Evolutionary conservation across 2,329 filamentous ascomycete species (phyloP), one percentile per base, ranked within the genome.

Genomic region (Alternaria alternata): DNA sequence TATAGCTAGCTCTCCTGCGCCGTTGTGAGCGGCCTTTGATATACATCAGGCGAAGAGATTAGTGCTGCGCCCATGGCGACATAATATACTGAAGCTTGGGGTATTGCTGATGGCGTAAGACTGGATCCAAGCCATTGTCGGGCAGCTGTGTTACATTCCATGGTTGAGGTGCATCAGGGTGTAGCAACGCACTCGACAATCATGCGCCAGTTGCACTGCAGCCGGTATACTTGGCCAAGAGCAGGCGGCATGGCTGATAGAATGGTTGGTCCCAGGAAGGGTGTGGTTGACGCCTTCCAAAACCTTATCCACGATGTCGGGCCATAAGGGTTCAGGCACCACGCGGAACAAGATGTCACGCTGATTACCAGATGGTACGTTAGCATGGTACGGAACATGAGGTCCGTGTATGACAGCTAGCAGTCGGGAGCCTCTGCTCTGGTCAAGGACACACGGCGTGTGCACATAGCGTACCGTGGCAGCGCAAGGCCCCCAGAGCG

Each of bases 301-400:
- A 77, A 73, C 73, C 72, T 77, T 75, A 76, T 73, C 75, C 75
- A 73, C 66, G 59, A 61, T 39, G 26, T 62, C 63, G 75, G 74
- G 74, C 69, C 74, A 70, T 54, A 67, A 65, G 62, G 59, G 63
- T 63, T 68, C 68, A 72, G 71, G 73, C 68, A 72, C 72, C 68
- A 75, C 57, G 68, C 68, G 63, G 46, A 59, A 42, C 57, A 57
- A 56, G 38, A 61, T 57, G 56, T 64, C 57, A 63, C 54, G 47
- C 62, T 62, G 68, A 61, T 58, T 58, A 61, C 54, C 65, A 57
- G 66, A 48, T 51, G 55, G 57, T 62, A 60, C 58, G 55, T 61
- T 54, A 41, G 61, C 63, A 59, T 67, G 64, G 65, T 52, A n/a
- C 51, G 66, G 66, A 69, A 62, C 57, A 58, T 66, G 64, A 66